Conservation (phyloP, 2,329 filamentous ascomycete species). For the Penicillium sp. region DNA sequence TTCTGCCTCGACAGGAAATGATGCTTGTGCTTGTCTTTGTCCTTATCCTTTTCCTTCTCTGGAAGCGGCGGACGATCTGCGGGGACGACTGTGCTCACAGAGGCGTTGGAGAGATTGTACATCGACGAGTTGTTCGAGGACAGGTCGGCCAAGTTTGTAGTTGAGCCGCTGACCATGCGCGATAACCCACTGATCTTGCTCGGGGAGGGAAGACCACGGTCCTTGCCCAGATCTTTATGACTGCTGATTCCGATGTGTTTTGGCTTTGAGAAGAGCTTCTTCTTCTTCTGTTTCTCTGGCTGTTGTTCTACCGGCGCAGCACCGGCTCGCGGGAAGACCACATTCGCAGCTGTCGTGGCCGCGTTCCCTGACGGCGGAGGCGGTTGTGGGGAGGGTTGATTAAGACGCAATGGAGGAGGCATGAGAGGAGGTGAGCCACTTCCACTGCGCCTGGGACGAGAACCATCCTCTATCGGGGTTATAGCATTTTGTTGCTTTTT, state of each 20-base stretch:
- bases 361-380: conserved; percentile 37
- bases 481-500: conserved; percentile 57
- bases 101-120: conserved; percentile 62
- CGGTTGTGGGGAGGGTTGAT: conserved; percentile 18
- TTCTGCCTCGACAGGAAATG: conserved; percentile 66
- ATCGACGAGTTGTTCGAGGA: conserved; percentile 56
- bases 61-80: conserved; percentile 38
- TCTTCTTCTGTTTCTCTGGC: conserved; percentile 60
- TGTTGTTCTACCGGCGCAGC: conserved; percentile 47
- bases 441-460: conserved; percentile 29
- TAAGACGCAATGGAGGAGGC: conserved; percentile 26
- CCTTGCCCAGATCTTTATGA: conserved; percentile 52
- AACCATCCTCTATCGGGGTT: conserved; percentile 33
- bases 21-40: conserved; percentile 55
- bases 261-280: conserved; percentile 67
- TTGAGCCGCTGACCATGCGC: conserved; percentile 58
- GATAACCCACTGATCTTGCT: conserved; percentile 56
- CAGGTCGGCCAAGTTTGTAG: conserved; percentile 57
- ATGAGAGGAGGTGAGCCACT: conserved; percentile 38
- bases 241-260: conserved; percentile 63
- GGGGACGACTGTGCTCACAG: conserved; percentile 60
- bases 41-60: conserved; percentile 43
- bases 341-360: conserved; percentile 63
- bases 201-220: conserved; percentile 58
- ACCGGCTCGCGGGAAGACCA: conserved; percentile 56